Base-by-base conservation (phyloP, 129 eudicot genomes). In the Solidago caesia region DNA sequence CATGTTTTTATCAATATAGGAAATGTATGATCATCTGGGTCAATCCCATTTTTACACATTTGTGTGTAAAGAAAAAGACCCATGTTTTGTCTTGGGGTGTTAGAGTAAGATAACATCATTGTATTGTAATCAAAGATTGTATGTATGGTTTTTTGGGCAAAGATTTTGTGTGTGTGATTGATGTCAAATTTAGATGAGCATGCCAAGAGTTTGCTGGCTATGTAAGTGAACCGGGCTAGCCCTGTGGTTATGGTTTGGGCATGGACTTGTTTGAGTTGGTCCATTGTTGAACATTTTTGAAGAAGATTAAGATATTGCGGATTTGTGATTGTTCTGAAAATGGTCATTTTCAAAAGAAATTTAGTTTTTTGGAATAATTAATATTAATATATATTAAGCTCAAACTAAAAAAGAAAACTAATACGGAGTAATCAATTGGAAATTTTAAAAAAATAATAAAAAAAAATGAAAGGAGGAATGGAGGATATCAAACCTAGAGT, bases 201-300 rank as follows among this genome's bases (percentile, higher is more conserved):
- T 46, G 80, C 78, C 33, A 84, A 49, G 81, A 84, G 75, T 11
- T 74, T 77, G 85, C 88, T 84, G 68, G 81, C 64, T 58, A 81
- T 69, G 73, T 68, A 84, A 8, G 83, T 72, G 59, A 84, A 81
- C 42, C 82, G 73, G 27, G 78, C 61, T 21, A 84, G 75, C 67
- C 83, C 88, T 3, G 8, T 3, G 33, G 81, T 77, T 77, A 69
- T 51, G 52, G 47, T 49, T 27, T 84, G 88, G 2, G 88, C 80
- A 53, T 81, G 83, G 25, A 84, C 68, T 84, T 77, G 83, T 74
- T 84, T 74, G 48, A 84, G 73, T 59, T 77, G 81, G 33, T 77
- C 75, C 56, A 81, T 21, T 39, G 79, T 69, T 58, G 79, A 68
- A 74, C 88, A 84, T 81, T 67, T 70, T 64, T 78, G 56, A 9